Base-by-base conservation (phyloP, 805 yeast genomes). In the Scheffersomyces lignosus region DNA sequence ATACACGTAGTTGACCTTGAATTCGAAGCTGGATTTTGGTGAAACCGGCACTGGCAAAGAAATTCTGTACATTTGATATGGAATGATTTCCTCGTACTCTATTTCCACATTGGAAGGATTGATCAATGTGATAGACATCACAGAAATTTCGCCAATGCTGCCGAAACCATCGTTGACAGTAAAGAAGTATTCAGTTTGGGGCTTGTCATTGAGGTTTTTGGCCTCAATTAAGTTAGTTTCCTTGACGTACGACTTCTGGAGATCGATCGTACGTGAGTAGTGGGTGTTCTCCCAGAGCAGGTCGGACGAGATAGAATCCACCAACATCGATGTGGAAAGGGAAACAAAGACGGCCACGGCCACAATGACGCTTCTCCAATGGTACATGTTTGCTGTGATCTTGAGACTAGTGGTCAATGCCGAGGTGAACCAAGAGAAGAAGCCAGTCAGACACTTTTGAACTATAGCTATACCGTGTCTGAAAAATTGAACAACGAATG, bases 21-120 rank as follows among this genome's bases (percentile, higher is more conserved):
- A 52, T 25, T 71, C 66, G 31, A 71, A 57, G 22, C 63, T 61
- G 16, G 80, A 72, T 24, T 79, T 77, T 18, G 95, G 86, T 7
- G 83, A 74, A 37, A 90, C 64, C 27, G 93, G 85, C 30, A 69
- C 67, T 9, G 87, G 85, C 34, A 89, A 64, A 24, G 53, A 57
- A 20, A 87, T 43, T 39, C 64, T 59, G 57, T 75, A 81, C 23
- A 47, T 28, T 29, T 45, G 38, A 12, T 13, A n/a, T 5, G 33
- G 9, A 7, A 15, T 9, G 9, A 14, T n/a, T 12, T 27, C 29
- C 12, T 27, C 29, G 15, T 13, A 27, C 29, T 27, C 29, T 7
- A 27, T 12, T 14, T 20, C 24, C 10, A 20, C 24, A 20, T 20
- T 7, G 10, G 9, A 7, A 20, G 24, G 24, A 20, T 20, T 20